Conservation (phyloP, 495 filamentous ascomycete genomes). For the Echria macrotheca region DNA sequence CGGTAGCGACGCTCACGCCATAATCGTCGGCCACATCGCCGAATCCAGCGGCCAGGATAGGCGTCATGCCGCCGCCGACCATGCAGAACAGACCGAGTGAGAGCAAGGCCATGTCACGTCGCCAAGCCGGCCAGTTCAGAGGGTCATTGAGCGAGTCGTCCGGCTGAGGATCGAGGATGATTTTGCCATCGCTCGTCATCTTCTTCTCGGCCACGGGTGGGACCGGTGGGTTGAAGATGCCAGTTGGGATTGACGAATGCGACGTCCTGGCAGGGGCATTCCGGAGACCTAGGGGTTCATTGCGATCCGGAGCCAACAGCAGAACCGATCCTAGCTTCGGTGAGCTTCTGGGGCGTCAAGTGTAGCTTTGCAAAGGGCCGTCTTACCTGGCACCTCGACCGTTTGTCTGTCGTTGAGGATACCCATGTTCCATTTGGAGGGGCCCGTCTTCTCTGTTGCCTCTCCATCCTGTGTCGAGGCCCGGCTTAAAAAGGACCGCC, state of each 20-base stretch:
- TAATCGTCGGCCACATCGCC: conserved; percentile 68
- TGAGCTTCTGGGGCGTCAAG: neutral
- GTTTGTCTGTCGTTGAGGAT: conserved; percentile 78
- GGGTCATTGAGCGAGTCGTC: conserved; percentile 89
- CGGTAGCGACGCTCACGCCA: conserved; percentile 61
- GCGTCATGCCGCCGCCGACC: conserved; percentile 90
- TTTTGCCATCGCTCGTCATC: conserved; percentile 72
- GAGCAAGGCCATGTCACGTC: conserved; percentile 73
- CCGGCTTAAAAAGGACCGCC: conserved; percentile 15
- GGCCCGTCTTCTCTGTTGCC: conserved; percentile 12
- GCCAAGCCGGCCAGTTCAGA: conserved; percentile 84
- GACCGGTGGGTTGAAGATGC: conserved; percentile 34
- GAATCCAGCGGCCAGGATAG: conserved; percentile 87
- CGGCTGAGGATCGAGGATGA: conserved; percentile 88
- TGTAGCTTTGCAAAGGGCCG: neutral
- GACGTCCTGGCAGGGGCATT: conserved; percentile 72
- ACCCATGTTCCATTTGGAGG: conserved; percentile 65
- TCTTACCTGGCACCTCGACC: conserved; percentile 85
- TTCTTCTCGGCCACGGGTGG: conserved; percentile 52
- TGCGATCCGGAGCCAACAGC: conserved; percentile 66
- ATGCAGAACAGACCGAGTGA: conserved; percentile 88
- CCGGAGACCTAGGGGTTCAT: conserved; percentile 75
- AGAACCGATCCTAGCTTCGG: conserved; percentile 66
- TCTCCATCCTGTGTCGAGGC: conserved; percentile 5
- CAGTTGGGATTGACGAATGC: conserved; percentile 66